Percentiles rank a stretch among this genome's conserved stretches.
Conservation (phyloP, 1,284 basidiomycete genomes). For the Pseudozyma hubeiensis region DNA sequence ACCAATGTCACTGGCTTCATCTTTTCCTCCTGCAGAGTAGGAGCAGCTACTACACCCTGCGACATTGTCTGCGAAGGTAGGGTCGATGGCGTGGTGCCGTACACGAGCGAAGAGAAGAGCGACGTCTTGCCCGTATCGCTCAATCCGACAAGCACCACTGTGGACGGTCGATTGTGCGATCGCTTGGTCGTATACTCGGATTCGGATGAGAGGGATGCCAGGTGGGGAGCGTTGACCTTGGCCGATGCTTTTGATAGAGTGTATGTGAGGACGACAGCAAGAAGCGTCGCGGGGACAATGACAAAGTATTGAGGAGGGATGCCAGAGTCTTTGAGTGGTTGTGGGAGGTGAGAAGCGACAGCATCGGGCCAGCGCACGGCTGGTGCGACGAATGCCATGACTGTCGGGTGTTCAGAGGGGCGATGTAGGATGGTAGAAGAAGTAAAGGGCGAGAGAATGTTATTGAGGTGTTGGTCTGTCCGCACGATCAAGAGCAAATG, state of each 20-base stretch:
- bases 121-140: slow-evolving; percentile 61
- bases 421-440: background rate
- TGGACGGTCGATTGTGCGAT: slow-evolving; percentile 33
- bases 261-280: slow-evolving; percentile 47
- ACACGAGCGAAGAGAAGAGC: slow-evolving; percentile 60
- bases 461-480: slow-evolving; percentile 4
- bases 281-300: slow-evolving; percentile 45
- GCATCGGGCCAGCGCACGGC: slow-evolving; percentile 55
- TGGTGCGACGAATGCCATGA: slow-evolving; percentile 40
- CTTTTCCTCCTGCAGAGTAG: background rate
- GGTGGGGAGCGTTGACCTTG: slow-evolving; percentile 12
- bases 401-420: background rate
- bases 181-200: slow-evolving; percentile 20
- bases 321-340: slow-evolving; percentile 33
- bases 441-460: background rate
- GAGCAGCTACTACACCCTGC: slow-evolving; percentile 22
- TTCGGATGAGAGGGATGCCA: slow-evolving; percentile 4
- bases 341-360: slow-evolving; percentile 33
- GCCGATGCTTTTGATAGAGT: slow-evolving; percentile 40
- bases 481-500: background rate
- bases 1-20: slow-evolving; percentile 48
- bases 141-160: slow-evolving; percentile 56
- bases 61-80: slow-evolving; percentile 55
- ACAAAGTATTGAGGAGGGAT: slow-evolving; percentile 49
- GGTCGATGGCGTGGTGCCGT: slow-evolving; percentile 51